Evolutionary conservation across 345 rosid genomes (phyloP).

Genomic region (Carallia pectinifolia): DNA sequence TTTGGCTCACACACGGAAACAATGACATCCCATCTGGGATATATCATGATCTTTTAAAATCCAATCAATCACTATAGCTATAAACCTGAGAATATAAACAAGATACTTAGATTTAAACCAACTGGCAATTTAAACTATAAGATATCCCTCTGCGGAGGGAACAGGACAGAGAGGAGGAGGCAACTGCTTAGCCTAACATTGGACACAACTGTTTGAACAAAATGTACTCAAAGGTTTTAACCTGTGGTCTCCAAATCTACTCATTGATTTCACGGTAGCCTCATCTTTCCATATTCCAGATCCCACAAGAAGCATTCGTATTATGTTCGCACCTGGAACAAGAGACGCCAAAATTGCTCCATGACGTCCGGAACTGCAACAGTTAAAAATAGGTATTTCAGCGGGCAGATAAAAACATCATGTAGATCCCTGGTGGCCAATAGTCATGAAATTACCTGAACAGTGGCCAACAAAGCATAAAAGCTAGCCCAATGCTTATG

Average conservation of each 20-base stretch:
- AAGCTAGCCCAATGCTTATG: conserved; percentile 71
- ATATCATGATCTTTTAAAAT: not conserved
- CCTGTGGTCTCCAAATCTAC: conserved; percentile 93
- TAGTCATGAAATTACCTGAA: conserved; percentile 53
- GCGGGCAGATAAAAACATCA: conserved; percentile 12
- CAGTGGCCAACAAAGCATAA: conserved; percentile 91
- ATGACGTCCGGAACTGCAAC: conserved; percentile 63
- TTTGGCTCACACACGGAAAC: not conserved
- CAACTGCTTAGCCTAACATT: not conserved
- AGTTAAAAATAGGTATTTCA: conserved; percentile 19
- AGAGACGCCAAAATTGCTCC: conserved; percentile 81
- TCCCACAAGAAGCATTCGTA: conserved; percentile 77
- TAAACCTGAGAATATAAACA: conserved; percentile 2
- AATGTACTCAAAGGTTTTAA: conserved; percentile 17
- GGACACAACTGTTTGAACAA: not conserved
- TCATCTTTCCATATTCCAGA: conserved; percentile 74
- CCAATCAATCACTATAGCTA: not conserved
- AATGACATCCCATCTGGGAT: not conserved
- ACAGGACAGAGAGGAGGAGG: not conserved
- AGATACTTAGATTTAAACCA: not conserved
- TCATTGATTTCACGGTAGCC: conserved; percentile 90
- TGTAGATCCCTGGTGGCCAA: conserved; percentile 8
- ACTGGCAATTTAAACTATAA: not conserved
- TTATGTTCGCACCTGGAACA: conserved; percentile 62
- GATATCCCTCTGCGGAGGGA: conserved; percentile 2